Conservation (phyloP, 306 rosid genomes). For the Calophaca sinica region DNA sequence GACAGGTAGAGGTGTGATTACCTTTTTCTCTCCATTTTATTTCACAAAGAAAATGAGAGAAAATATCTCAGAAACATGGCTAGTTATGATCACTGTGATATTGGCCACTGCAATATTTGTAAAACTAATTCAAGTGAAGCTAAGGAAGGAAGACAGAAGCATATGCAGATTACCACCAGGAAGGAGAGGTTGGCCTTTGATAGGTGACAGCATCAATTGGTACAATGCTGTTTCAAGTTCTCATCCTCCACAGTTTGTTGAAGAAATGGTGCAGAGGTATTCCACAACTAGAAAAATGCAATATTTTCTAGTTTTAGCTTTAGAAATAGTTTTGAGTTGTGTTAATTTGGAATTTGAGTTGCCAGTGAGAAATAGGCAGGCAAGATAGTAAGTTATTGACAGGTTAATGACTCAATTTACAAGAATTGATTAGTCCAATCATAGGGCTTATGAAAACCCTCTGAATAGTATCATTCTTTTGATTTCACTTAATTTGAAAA, state of each 20-base stretch:
- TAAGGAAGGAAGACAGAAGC: conserved; percentile 37
- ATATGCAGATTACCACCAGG: conserved; percentile 74
- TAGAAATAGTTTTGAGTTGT: conserved; percentile 5
- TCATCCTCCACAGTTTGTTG: conserved; percentile 85
- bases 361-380: conserved; percentile 3
- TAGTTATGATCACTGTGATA: conserved; percentile 44
- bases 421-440: conserved; percentile 16
- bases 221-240: conserved; percentile 90
- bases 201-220: conserved; percentile 93
- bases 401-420: conserved; percentile 28
- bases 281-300: conserved; percentile 30
- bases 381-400: not conserved
- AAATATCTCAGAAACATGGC: conserved; percentile 53
- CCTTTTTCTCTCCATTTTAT: conserved; percentile 40
- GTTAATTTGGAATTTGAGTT: conserved; percentile 15
- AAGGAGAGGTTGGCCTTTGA: conserved; percentile 88
- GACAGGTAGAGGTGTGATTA: conserved; percentile 42
- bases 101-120: conserved; percentile 49
- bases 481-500: conserved; percentile 11
- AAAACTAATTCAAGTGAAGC: conserved; percentile 43
- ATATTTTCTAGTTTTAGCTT: not conserved
- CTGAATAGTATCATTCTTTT: not conserved
- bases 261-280: conserved; percentile 85
- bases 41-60: conserved; percentile 59
- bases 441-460: not conserved